These are phyloP conservation scores for Boechera retrofracta DNA, from an alignment of 345 rosid species.

Conservation along the genomic window DNA sequence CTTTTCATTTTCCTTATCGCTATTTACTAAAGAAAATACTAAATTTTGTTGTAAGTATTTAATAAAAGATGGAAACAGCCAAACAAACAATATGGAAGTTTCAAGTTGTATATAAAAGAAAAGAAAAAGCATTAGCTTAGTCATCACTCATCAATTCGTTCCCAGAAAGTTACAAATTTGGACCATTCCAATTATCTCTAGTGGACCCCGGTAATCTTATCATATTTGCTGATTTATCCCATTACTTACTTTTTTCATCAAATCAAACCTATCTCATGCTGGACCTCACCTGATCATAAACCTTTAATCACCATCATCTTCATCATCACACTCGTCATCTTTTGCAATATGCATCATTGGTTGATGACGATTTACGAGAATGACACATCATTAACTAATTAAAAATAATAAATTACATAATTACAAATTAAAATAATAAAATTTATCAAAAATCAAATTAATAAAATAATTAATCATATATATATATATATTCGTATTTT, in stretches of 20 bases:
- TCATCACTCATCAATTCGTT: conserved; percentile 37
- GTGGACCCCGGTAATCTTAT: conserved; percentile 40
- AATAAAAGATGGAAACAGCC: conserved; percentile 17
- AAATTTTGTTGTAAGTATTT: background rate
- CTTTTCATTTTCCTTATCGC: conserved; percentile 32
- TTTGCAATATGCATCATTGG: conserved; percentile 30
- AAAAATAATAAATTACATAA: too few relatives aligned
- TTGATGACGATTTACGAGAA: too few relatives aligned
- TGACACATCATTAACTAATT: too few relatives aligned
- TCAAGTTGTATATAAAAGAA: conserved; percentile 37
- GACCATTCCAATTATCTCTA: conserved; percentile 38
- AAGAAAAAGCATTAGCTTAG: conserved; percentile 33
- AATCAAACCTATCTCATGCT: conserved; percentile 16
- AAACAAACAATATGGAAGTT: conserved; percentile 37
- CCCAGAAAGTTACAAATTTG: conserved; percentile 37
- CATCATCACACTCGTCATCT: conserved; percentile 41
- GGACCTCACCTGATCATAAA: conserved; percentile 17
- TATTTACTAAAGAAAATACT: background rate
- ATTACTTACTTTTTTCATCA: conserved; percentile 23
- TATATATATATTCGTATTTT: too few relatives aligned
- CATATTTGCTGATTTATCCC: conserved; percentile 32
- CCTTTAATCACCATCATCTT: conserved; percentile 21
- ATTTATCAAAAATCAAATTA: too few relatives aligned
- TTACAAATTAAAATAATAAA: too few relatives aligned
- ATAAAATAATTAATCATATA: too few relatives aligned